Evolutionary conservation across 148 eudicot species (phyloP).

Genomic region (Chenopodium berlandieri): DNA sequence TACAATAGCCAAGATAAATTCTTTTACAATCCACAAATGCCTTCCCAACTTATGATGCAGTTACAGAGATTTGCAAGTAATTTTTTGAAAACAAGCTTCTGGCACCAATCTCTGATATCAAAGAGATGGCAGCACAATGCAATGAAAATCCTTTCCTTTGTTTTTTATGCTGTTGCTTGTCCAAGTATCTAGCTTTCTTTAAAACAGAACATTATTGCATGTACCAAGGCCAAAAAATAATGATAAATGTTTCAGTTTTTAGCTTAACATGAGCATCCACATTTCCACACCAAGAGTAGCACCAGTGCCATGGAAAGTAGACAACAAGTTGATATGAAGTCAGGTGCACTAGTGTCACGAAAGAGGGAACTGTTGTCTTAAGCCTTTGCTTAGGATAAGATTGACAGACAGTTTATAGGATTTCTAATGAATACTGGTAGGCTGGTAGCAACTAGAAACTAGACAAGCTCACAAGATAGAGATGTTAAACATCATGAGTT

Average conservation of each 20-base stretch:
- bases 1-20: constrained; percentile 26
- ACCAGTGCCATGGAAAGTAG: background rate
- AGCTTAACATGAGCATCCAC: too few species aligned
- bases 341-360: background rate
- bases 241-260: background rate
- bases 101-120: background rate
- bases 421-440: background rate
- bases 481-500: constrained; percentile 3
- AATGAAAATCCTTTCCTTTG: background rate
- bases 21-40: background rate
- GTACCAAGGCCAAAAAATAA: background rate
- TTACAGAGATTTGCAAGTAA: background rate
- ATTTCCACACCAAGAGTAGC: background rate
- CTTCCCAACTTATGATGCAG: background rate
- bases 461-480: background rate
- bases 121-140: background rate
- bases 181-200: background rate
- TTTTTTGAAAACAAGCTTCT: background rate
- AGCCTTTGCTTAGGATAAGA: background rate
- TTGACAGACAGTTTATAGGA: background rate
- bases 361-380: background rate
- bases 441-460: background rate
- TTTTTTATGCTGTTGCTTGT: background rate
- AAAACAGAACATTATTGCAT: background rate
- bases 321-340: background rate